A percentile compares a stretch with the other conserved stretches of the same genome.
phyloP scores from a whole-genome alignment of 306 rosid genomes.

The Mucuna pruriens region DNA sequence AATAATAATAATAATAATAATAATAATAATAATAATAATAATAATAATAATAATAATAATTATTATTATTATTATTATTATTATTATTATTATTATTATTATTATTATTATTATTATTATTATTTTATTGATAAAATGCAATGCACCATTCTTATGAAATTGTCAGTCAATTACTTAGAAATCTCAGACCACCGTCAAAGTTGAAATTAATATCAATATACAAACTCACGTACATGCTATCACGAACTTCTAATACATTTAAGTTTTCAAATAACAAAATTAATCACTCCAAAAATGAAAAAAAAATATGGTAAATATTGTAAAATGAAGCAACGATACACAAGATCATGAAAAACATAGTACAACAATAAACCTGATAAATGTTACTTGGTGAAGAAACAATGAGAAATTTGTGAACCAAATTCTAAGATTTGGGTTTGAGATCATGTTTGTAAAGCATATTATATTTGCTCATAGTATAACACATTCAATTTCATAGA shows the following conservation, averaged over 20 bases:
- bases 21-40: no score
- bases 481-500: conserved; percentile 60
- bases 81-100: no score
- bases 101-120: no score
- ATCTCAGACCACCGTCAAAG: background rate
- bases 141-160: no score
- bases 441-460: conserved; percentile 41
- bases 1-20: no score
- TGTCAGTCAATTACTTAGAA: background rate
- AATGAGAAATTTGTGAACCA: conserved; percentile 1
- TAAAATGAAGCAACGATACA: background rate
- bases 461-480: conserved; percentile 55
- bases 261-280: background rate
- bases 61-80: no score
- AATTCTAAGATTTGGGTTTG: conserved; percentile 1
- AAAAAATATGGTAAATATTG: background rate
- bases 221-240: background rate
- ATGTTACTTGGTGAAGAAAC: background rate
- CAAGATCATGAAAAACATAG: background rate
- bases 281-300: background rate
- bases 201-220: background rate
- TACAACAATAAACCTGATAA: background rate
- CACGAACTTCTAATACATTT: background rate
- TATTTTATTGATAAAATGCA: no score
- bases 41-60: no score